These are phyloP conservation scores for Aspergillus egyptiacus DNA, from an alignment of 495 filamentous ascomycete genomes.

Conservation along the genomic window DNA sequence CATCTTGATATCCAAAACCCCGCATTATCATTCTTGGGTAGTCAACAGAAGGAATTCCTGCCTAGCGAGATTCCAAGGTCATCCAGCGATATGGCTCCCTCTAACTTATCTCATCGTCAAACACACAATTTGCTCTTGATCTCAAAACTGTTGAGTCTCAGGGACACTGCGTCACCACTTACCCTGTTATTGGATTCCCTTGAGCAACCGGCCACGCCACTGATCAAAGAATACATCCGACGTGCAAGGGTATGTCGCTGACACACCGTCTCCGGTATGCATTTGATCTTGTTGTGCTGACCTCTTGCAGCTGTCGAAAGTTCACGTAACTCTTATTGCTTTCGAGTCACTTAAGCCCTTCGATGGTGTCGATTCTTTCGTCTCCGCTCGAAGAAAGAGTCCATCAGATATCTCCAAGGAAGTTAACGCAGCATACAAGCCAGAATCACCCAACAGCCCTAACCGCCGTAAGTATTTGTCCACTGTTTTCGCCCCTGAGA, in stretches of 20 bases:
- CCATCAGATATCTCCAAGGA: conserved; percentile 55
- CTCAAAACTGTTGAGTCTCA: conserved; percentile 70
- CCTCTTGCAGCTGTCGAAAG: conserved; percentile 43
- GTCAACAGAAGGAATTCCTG: no score
- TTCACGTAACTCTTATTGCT: conserved; percentile 68
- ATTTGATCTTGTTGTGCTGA: neutral
- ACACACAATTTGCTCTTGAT: conserved; percentile 84
- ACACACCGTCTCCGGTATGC: neutral
- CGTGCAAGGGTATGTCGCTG: conserved; percentile 59
- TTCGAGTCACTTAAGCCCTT: conserved; percentile 61
- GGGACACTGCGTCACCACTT: conserved; percentile 78
- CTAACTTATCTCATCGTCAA: conserved; percentile 58
- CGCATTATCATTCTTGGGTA: conserved; percentile 8
- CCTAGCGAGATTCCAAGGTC: neutral
- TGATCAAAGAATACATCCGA: conserved; percentile 67
- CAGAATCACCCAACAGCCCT: conserved; percentile 23
- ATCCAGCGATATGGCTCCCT: conserved; percentile 27
- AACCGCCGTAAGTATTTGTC: conserved; percentile 27
- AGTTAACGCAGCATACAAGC: conserved; percentile 27
- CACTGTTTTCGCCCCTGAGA: neutral
- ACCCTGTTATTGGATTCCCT: conserved; percentile 79
- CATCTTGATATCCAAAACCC: conserved; percentile 11
- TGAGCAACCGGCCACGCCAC: conserved; percentile 69
- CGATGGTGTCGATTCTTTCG: conserved; percentile 53
- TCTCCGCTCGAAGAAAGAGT: conserved; percentile 56